phyloP scores from a whole-genome alignment of 1,284 basidiomycete genomes.

The Ceratobasidium sp. region DNA sequence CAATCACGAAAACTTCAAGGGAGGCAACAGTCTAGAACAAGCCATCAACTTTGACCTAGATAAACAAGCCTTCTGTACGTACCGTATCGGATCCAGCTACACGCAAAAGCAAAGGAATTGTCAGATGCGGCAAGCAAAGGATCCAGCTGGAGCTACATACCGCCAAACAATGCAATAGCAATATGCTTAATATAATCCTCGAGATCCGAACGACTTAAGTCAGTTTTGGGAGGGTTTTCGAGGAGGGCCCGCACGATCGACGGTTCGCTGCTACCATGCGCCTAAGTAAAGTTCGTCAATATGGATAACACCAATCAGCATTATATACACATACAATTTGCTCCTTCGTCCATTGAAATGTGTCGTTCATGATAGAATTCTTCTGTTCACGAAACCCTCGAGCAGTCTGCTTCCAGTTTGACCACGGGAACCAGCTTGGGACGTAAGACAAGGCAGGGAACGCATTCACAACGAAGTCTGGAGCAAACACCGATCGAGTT shows the following conservation, averaged over 20 bases:
- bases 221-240: conserved; percentile 28
- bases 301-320: too few species aligned
- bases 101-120: background rate
- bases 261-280: too few species aligned
- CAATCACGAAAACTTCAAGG: conserved; percentile 26
- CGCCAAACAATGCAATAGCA: background rate
- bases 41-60: background rate
- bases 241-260: too few species aligned
- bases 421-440: conserved; percentile 25
- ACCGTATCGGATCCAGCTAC: conserved; percentile 49
- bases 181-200: conserved; percentile 31
- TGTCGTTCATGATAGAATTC: background rate
- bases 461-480: conserved; percentile 33
- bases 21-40: conserved; percentile 49
- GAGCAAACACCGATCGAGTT: background rate
- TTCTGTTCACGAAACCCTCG: conserved; percentile 12
- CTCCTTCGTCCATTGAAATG: conserved; percentile 19
- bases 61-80: background rate
- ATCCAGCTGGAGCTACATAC: too few species aligned
- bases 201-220: background rate
- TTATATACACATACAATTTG: conserved; percentile 21
- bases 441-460: conserved; percentile 13
- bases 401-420: conserved; percentile 23
- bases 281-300: too few species aligned
- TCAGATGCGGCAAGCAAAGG: background rate